phyloP scores from a whole-genome alignment of 345 rosid genomes.

The Raphanus raphanistrum region DNA sequence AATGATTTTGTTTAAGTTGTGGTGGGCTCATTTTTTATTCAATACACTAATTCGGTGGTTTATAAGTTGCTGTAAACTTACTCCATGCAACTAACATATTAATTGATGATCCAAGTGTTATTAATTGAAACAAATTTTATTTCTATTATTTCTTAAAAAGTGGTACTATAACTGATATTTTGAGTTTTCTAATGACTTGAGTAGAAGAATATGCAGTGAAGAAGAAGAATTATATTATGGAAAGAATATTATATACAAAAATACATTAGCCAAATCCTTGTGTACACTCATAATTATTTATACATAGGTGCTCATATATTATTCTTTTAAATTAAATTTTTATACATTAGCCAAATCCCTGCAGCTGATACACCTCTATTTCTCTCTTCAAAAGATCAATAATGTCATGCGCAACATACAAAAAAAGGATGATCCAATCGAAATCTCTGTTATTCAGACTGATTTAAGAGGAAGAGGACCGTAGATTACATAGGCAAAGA shows the following conservation, averaged over 20 bases:
- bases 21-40: neutral
- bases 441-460: conserved; percentile 68
- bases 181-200: neutral
- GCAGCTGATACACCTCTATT: conserved; percentile 65
- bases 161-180: no score
- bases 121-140: neutral
- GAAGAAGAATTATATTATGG: no score
- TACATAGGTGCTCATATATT: no score
- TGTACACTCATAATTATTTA: neutral
- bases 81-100: neutral
- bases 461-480: conserved; percentile 38
- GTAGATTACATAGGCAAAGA: neutral
- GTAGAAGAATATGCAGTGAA: neutral
- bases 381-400: conserved; percentile 78
- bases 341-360: neutral
- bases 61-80: neutral
- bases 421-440: conserved; percentile 83
- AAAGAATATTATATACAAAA: no score
- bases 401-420: conserved; percentile 81
- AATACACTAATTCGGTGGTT: neutral
- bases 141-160: neutral
- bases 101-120: neutral
- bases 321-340: no score
- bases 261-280: neutral
- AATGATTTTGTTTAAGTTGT: neutral